Percentiles rank a stretch among this genome's conserved stretches.
Conservation (phyloP, 1,284 basidiomycete genomes). For the Anthracocystis panici-leucophaei region DNA sequence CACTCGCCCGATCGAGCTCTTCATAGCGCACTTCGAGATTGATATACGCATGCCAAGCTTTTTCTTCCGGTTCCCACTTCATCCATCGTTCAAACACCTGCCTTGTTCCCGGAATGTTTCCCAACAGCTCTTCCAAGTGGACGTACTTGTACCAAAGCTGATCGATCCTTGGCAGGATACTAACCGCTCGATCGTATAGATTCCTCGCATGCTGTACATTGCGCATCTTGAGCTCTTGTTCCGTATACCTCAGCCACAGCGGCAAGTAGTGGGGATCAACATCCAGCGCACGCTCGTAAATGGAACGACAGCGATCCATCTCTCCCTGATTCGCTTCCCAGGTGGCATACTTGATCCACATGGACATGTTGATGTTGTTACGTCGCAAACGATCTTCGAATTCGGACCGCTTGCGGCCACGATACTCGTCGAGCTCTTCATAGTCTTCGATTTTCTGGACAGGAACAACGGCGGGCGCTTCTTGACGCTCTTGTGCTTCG, state of each 20-base stretch:
- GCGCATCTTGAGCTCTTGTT: constrained; percentile 96
- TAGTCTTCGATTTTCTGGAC: constrained; percentile 82
- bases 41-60: constrained; percentile 99
- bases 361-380: constrained; percentile 78
- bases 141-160: constrained; percentile 95
- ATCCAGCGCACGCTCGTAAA: constrained; percentile 96
- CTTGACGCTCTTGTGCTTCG: constrained; percentile 97
- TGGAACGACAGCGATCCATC: constrained; percentile 77
- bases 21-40: constrained; percentile 92
- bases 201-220: constrained; percentile 98
- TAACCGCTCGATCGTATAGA: constrained; percentile 95
- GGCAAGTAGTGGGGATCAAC: constrained; percentile 89
- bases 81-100: constrained; percentile 99
- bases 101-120: constrained; percentile 92
- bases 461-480: constrained; percentile 78
- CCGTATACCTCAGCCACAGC: constrained; percentile 95
- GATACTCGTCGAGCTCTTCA: constrained; percentile 96
- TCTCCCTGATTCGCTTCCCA: constrained; percentile 96
- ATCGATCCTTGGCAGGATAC: constrained; percentile 92
- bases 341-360: constrained; percentile 76
- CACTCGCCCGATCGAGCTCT: constrained; percentile 89
- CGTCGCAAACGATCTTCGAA: constrained; percentile 95
- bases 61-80: constrained; percentile 99
- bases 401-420: constrained; percentile 92
- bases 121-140: constrained; percentile 95